Percentiles rank a stretch among this genome's conserved stretches.
Evolutionary conservation across 345 rosid genomes (phyloP).

Genomic region (Camelina sativa): DNA sequence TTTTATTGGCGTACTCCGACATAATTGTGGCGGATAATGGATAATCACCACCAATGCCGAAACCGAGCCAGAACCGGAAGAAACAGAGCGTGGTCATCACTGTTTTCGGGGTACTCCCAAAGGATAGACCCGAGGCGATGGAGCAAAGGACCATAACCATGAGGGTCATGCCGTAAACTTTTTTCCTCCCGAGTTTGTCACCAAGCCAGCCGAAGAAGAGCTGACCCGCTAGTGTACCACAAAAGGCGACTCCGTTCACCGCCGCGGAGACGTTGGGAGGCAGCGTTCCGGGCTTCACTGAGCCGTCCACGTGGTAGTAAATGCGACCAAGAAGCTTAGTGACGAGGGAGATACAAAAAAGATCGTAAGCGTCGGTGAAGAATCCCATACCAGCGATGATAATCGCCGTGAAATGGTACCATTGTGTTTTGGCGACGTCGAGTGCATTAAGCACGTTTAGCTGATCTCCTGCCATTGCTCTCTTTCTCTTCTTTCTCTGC

Average conservation of each 20-base stretch:
- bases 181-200: conserved; percentile 74
- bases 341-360: conserved; percentile 81
- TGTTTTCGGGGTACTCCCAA: conserved; percentile 52
- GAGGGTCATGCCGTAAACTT: conserved; percentile 77
- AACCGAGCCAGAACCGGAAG: conserved; percentile 87
- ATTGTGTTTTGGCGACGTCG: conserved; percentile 75
- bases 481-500: conserved; percentile 25
- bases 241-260: conserved; percentile 76
- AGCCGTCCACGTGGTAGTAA: conserved; percentile 69
- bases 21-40: conserved; percentile 84
- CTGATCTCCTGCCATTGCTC: conserved; percentile 56
- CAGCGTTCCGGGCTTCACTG: conserved; percentile 62
- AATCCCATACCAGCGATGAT: conserved; percentile 87
- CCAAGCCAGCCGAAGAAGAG: conserved; percentile 91
- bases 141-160: conserved; percentile 75
- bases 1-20: conserved; percentile 89
- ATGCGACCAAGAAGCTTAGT: conserved; percentile 81
- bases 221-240: conserved; percentile 73
- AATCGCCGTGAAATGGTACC: conserved; percentile 84
- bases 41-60: conserved; percentile 84
- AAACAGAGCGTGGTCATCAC: conserved; percentile 75
- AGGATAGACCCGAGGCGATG: conserved; percentile 69
- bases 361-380: conserved; percentile 84
- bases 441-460: conserved; percentile 71
- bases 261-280: conserved; percentile 81